These are phyloP conservation scores for Zangia roseola DNA, from an alignment of 768 basidiomycete species.

Conservation along the genomic window DNA sequence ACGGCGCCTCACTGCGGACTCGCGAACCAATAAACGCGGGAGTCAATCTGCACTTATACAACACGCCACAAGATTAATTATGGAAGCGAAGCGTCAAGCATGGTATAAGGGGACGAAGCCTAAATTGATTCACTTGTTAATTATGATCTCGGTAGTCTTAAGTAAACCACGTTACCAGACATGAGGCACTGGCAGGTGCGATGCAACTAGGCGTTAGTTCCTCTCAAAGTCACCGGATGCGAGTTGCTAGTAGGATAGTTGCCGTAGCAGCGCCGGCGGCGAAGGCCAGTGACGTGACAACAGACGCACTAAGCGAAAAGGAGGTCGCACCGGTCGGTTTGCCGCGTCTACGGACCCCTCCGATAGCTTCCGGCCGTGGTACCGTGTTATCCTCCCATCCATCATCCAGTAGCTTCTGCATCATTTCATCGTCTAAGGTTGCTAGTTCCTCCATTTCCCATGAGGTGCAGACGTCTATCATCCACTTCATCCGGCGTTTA, in stretches of 20 bases:
- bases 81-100: neutral
- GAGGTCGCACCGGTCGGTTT: slow-evolving; percentile 2
- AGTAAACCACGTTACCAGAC: slow-evolving; percentile 13
- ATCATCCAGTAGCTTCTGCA: slow-evolving; percentile 66
- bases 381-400: slow-evolving; percentile 78
- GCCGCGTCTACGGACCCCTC: slow-evolving; percentile 24
- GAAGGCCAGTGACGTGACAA: slow-evolving; percentile 40
- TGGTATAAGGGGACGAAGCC: neutral
- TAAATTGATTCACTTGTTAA: slow-evolving; percentile 3
- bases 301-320: slow-evolving; percentile 11
- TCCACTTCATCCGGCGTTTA: slow-evolving; percentile 87
- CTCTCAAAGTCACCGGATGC: slow-evolving; percentile 28
- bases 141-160: neutral
- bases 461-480: slow-evolving; percentile 78
- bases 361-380: slow-evolving; percentile 43
- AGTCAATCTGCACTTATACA: no score
- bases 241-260: slow-evolving; percentile 29
- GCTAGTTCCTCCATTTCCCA: slow-evolving; percentile 87
- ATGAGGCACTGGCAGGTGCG: neutral
- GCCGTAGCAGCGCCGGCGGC: slow-evolving; percentile 43
- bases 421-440: slow-evolving; percentile 60
- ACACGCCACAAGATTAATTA: neutral
- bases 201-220: neutral
- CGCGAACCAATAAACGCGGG: no score
- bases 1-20: no score